Evolutionary conservation across 495 filamentous ascomycete species (phyloP).

Genomic region (Neurospora discreta): DNA sequence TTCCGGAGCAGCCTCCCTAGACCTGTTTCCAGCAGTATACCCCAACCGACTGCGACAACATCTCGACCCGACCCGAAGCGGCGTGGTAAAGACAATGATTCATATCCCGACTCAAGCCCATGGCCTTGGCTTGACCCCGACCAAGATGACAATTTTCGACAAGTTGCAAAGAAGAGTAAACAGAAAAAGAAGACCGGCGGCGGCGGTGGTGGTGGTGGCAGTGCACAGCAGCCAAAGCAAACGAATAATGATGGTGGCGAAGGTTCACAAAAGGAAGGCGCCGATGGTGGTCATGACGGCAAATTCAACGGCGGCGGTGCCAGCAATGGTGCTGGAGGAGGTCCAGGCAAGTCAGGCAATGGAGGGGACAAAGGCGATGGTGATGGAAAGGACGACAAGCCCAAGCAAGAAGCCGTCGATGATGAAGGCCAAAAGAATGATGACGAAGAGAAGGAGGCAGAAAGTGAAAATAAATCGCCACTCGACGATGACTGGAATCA

Average conservation of each 20-base stretch:
- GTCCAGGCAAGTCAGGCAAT: constrained; percentile 15
- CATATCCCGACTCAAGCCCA: constrained; percentile 20
- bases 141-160: constrained; percentile 34
- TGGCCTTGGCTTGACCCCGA: constrained; percentile 30
- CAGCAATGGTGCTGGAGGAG: constrained; percentile 5
- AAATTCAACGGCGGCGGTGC: constrained; percentile 12
- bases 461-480: constrained; percentile 11
- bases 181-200: constrained; percentile 12
- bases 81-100: constrained; percentile 6
- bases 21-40: background rate
- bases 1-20: background rate
- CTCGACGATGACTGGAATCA: constrained; percentile 13
- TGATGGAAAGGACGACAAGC: constrained; percentile 21
- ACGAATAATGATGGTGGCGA: constrained; percentile 21
- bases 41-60: background rate
- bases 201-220: constrained; percentile 9
- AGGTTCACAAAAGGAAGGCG: constrained; percentile 34
- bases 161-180: constrained; percentile 30
- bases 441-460: constrained; percentile 12
- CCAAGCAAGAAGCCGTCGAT: constrained; percentile 20
- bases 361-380: constrained; percentile 19
- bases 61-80: background rate
- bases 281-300: constrained; percentile 16
- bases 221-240: constrained; percentile 1
- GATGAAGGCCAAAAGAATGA: constrained; percentile 14